Conservation (phyloP, 768 basidiomycete species). For the Phanerochaete sordida region DNA sequence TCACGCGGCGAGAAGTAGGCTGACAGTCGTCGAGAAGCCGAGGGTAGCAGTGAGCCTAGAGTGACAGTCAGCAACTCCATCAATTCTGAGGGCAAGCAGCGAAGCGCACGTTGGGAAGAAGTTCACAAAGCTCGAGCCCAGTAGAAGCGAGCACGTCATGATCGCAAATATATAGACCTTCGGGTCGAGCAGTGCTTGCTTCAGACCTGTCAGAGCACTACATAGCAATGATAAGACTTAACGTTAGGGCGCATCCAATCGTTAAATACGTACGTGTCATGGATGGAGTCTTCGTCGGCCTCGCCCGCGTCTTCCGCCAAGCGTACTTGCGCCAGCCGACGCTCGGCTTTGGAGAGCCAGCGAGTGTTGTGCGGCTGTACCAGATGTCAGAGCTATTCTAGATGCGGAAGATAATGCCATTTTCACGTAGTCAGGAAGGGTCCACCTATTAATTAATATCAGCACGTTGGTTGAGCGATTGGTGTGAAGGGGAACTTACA, state of each 20-base stretch:
- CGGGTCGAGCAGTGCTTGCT: constrained; percentile 52
- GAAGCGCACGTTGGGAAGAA: constrained; percentile 50
- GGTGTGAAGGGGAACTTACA: constrained; percentile 36
- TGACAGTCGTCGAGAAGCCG: constrained; percentile 56
- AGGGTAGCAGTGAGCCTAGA: constrained; percentile 53
- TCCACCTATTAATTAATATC: constrained; percentile 36
- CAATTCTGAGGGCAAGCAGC: background rate
- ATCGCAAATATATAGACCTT: constrained; percentile 52
- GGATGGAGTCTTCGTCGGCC: constrained; percentile 55
- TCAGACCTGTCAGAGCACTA: constrained; percentile 49
- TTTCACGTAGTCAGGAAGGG: constrained; percentile 55
- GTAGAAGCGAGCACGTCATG: constrained; percentile 45
- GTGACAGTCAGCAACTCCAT: background rate
- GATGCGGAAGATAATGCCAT: background rate
- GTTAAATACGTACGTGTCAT: constrained; percentile 47
- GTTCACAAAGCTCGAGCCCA: constrained; percentile 57
- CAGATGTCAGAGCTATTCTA: background rate
- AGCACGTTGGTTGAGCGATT: background rate
- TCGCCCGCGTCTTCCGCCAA: constrained; percentile 68
- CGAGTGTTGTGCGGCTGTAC: constrained; percentile 56
- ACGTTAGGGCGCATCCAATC: background rate
- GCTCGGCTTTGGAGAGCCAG: constrained; percentile 50
- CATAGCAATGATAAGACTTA: no score
- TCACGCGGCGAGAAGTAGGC: constrained; percentile 57
- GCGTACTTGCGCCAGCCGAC: constrained; percentile 59